Evolutionary conservation across 2,329 filamentous ascomycete species (phyloP).

Genomic region (Talaromyces sp.): DNA sequence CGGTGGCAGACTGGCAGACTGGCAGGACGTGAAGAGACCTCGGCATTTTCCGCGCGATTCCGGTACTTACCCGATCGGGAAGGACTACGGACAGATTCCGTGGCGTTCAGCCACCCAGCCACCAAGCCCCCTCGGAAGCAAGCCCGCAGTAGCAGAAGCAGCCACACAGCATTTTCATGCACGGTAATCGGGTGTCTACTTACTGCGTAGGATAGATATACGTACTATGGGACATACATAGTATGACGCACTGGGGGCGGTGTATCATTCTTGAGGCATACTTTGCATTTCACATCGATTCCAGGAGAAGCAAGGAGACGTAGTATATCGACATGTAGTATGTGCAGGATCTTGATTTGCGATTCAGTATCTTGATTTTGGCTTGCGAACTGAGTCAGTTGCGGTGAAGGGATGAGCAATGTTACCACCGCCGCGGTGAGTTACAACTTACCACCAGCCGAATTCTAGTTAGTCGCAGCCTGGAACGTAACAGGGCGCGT

Average conservation of each 20-base stretch:
- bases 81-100: neutral
- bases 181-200: slow-evolving; percentile 1
- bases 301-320: neutral
- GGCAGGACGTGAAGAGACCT: neutral
- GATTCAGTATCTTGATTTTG: neutral
- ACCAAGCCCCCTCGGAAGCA: neutral
- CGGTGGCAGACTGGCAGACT: neutral
- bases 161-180: neutral
- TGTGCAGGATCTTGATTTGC: neutral
- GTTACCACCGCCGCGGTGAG: neutral
- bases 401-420: neutral
- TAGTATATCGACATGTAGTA: neutral
- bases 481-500: neutral
- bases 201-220: no score
- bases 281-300: neutral
- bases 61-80: neutral
- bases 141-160: neutral
- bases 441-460: no score
- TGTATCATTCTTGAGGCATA: neutral
- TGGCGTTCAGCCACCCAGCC: slow-evolving; percentile 1
- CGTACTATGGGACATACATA: no score
- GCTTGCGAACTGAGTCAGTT: neutral
- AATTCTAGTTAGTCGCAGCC: neutral
- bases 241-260: neutral
- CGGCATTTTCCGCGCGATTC: neutral